Evolutionary conservation across 805 yeast species (phyloP), one percentile per base, ranked within the genome.

Genomic region (Danielia oregonensis): DNA sequence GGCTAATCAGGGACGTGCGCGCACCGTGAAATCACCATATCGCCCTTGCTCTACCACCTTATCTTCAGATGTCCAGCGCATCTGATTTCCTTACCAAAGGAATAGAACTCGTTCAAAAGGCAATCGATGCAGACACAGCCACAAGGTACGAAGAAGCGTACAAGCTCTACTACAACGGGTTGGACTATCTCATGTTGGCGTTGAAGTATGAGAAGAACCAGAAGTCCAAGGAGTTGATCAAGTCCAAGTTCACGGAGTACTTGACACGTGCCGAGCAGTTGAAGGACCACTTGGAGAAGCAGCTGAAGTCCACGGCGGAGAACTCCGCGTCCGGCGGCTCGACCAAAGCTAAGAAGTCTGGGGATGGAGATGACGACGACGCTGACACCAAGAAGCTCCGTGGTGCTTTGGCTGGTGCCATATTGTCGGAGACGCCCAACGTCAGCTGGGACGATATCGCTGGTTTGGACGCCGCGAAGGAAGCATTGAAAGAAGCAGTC

Each of bases 381-480:
- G 79, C 81, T 12, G 97, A 91, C 44, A 82, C 86, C 27, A 91
- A 91, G 60, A 88, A 89, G 57, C 66, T 93, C 32, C 71, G 96
- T 47, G 88, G 91, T 6, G 97, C 97, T 0, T 68, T 93, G 34
- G 82, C 95, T 0, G 89, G 95, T 2, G 95, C 97, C 0, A 89
- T 93, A 42, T 68, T 93, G 32, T 74, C 89, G 24, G 97, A 91
- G 51, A 89, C 78, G 40, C 98, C 98, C 15, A 82, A 93, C 53
- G 91, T 93, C 18, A 73, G 75, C 46, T 93, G 98, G 98, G 81
- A 77, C 46, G 98, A 93, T 55, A 83, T 93, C 44, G 98, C 98
- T 1, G 98, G 98, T 17, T 70, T 93, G 42, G 97, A 91, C 43
- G 76, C 79, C 19, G 98, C 98, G 6, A 93, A 93, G 53, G 97